Conservation (phyloP, 495 filamentous ascomycete genomes). For the Aspergillus sparsus region DNA sequence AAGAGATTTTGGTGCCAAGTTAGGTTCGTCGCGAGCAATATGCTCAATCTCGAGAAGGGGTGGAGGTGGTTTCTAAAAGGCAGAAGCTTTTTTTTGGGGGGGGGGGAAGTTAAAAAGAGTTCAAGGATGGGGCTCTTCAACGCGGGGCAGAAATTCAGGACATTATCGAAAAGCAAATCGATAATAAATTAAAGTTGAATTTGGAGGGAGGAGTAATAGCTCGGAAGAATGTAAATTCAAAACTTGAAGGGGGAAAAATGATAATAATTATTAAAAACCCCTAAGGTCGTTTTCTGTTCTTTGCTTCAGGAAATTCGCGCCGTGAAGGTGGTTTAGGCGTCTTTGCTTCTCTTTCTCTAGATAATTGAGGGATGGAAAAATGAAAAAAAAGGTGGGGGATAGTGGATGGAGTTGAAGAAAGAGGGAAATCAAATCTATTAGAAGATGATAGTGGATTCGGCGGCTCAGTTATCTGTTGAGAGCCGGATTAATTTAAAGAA, state of each 20-base stretch:
- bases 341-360: no score
- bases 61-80: conserved; percentile 2
- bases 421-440: not conserved
- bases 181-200: conserved; percentile 7
- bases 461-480: not conserved
- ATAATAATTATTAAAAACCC: no score
- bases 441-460: no score
- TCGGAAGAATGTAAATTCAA: not conserved
- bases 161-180: conserved; percentile 15
- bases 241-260: not conserved
- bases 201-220: not conserved
- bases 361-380: not conserved
- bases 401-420: not conserved
- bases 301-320: no score
- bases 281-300: no score
- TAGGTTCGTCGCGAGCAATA: not conserved
- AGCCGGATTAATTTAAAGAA: not conserved
- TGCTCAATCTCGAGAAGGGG: conserved; percentile 6
- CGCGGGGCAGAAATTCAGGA: conserved; percentile 28
- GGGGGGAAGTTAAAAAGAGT: conserved; percentile 3
- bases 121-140: conserved; percentile 12
- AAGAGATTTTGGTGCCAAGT: not conserved
- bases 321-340: no score
- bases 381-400: conserved; percentile 11
- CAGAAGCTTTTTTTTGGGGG: conserved; percentile 1